phyloP scores from a whole-genome alignment of 2,329 filamentous ascomycete genomes.

The Penicillium sp. region DNA sequence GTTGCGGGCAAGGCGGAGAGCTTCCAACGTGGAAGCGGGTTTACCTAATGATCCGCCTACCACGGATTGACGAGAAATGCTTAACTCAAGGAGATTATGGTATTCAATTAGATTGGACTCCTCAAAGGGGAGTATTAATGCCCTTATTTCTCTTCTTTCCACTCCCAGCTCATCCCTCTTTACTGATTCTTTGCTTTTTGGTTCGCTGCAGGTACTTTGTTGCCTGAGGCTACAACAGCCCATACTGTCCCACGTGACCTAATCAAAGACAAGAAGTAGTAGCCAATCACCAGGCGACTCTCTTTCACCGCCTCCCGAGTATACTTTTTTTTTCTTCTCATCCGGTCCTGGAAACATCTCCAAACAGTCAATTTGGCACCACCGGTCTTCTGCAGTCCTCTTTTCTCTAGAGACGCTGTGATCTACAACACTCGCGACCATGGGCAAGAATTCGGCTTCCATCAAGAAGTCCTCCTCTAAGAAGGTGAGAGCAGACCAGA shows the following conservation, averaged over 20 bases:
- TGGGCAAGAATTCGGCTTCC: conserved; percentile 33
- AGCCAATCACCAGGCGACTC: conserved; percentile 25
- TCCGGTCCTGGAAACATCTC: conserved; percentile 25
- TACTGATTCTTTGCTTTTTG: no score
- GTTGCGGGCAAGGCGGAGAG: conserved; percentile 35
- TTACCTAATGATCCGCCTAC: conserved; percentile 12
- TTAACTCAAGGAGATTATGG: no score
- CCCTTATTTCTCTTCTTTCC: no score
- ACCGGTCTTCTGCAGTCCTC: background rate
- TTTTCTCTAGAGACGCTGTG: conserved; percentile 3
- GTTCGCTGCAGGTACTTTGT: no score
- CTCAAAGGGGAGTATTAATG: no score
- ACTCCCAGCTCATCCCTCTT: no score
- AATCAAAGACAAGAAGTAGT: conserved; percentile 8
- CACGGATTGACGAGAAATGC: background rate
- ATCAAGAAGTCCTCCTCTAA: conserved; percentile 30
- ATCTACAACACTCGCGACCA: conserved; percentile 15
- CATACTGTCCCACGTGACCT: background rate
- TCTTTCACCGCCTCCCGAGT: conserved; percentile 30
- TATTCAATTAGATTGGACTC: no score
- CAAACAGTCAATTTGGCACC: conserved; percentile 5
- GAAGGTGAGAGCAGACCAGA: conserved; percentile 18
- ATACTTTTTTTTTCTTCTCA: conserved; percentile 28
- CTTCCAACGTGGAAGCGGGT: conserved; percentile 25
- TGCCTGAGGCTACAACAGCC: background rate